These are phyloP conservation scores for Magnusiomyces fungicola DNA, from an alignment of 1,139 yeast species.

Conservation along the genomic window DNA sequence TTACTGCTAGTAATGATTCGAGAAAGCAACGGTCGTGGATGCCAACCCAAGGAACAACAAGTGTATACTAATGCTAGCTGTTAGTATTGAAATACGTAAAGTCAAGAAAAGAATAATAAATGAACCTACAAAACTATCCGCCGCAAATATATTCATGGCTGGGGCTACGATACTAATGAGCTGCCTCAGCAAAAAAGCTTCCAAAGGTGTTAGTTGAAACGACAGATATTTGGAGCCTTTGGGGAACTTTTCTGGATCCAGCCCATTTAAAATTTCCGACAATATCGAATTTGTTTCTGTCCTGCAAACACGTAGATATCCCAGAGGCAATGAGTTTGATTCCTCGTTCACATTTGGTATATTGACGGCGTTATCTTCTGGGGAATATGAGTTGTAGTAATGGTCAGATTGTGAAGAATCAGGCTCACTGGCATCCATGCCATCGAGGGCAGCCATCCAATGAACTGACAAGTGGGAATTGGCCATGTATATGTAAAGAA, in stretches of 20 bases:
- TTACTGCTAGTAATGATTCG: slow-evolving; percentile 10
- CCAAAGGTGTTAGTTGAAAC: neutral
- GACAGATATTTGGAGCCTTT: neutral
- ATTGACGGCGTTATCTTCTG: too few species aligned
- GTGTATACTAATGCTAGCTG: slow-evolving; percentile 8
- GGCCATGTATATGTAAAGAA: too few species aligned
- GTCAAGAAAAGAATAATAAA: neutral
- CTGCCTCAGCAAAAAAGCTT: slow-evolving; percentile 11
- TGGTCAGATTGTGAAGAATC: neutral
- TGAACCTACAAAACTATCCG: neutral
- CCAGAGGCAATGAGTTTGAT: too few species aligned
- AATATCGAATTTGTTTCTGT: neutral
- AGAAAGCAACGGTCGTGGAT: slow-evolving; percentile 10
- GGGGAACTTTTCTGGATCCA: neutral
- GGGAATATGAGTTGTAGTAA: too few species aligned
- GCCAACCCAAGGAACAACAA: slow-evolving; percentile 12
- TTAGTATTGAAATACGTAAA: neutral
- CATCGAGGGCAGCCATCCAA: slow-evolving; percentile 2
- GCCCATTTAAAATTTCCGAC: neutral
- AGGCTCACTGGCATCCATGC: neutral
- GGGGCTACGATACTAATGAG: slow-evolving; percentile 13
- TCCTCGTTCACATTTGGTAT: too few species aligned
- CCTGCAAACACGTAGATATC: neutral
- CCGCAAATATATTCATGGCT: slow-evolving; percentile 11
- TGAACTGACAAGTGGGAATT: neutral